Evolutionary conservation across 1,284 basidiomycete species (phyloP), one percentile per base, ranked within the genome.

Genomic region (Chalciporus sp.): DNA sequence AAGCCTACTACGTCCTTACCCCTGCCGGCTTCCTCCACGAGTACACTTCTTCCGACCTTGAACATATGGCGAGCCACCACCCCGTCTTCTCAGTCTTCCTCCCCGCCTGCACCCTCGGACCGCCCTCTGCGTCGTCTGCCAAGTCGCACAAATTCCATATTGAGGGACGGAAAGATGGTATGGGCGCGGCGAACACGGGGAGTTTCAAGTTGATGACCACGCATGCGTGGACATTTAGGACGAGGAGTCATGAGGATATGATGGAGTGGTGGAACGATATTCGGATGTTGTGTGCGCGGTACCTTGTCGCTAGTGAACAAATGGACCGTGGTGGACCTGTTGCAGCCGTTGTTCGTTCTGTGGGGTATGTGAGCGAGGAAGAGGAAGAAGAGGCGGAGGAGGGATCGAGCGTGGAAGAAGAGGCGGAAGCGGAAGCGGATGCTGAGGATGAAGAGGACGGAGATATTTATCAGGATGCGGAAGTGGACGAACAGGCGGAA

Each of bases 181-280:
- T 79, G 12, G 88, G 85, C 5, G 76, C 80, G 26, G 79, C 76
- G 0, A 83, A 84, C 66, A 75, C 76, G 0, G 86, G 86, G 75
- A 57, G 56, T 33, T 57, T 64, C 67, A 79, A 57, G 64, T 60
- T 74, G 20, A 70, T 73, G 35, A 59, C 76, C 37, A 70, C 79
- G 56, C 83, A 86, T 63, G 93, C 93, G 23, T 98, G 92, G 86
- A 94, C 88, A 44, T 98, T 99, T 83, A 85, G 95, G 49, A 85
- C 92, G 42, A 80, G 95, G 59, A 90, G 85, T 61, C 86, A 93
- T 67, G 95, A 98, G 62, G 96, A 98, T 69, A 94, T 98, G 92
- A 95, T 98, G 94, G 96, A 98, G 76, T 98, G 97, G 92, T 99
- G 97, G 96, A 98, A 98, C 73, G 97, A 98, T 72, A 81, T 97